A percentile compares a stretch with the other conserved stretches of the same genome.
These are phyloP conservation scores for Saccharomyces jurei DNA, from an alignment of 805 yeast genomes.

Conservation along the genomic window DNA sequence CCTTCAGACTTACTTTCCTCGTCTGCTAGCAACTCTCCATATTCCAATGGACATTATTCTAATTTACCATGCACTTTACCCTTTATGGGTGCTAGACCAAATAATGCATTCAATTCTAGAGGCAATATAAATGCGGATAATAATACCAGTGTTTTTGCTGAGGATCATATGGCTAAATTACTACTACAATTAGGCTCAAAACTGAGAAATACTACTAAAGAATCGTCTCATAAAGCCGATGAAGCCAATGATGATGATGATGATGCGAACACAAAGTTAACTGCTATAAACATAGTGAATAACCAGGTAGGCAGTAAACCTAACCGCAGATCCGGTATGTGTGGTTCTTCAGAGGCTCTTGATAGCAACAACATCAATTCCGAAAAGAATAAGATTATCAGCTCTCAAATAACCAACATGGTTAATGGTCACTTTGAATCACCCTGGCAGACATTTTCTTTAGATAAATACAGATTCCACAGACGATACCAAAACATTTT, in stretches of 20 bases:
- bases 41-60: background rate
- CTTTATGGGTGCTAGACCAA: background rate
- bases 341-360: background rate
- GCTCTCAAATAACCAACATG: background rate
- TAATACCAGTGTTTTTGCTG: background rate
- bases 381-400: background rate
- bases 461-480: constrained; percentile 40
- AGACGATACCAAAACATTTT: constrained; percentile 40
- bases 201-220: background rate
- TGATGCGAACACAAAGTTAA: background rate
- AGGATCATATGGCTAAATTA: constrained; percentile 3
- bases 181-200: constrained; percentile 1
- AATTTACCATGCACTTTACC: background rate
- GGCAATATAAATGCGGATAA: background rate
- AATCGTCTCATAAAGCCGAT: background rate
- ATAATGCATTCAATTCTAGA: background rate
- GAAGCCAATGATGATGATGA: background rate
- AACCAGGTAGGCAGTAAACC: background rate
- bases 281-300: background rate
- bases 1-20: background rate
- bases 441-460: constrained; percentile 29
- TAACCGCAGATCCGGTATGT: background rate
- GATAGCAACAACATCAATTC: background rate
- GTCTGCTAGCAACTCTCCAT: background rate
- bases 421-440: constrained; percentile 3